Percentiles rank a stretch among this genome's conserved stretches.
These are phyloP conservation scores for Lineolata rhizophorae DNA, from an alignment of 495 filamentous ascomycete genomes.

Conservation along the genomic window DNA sequence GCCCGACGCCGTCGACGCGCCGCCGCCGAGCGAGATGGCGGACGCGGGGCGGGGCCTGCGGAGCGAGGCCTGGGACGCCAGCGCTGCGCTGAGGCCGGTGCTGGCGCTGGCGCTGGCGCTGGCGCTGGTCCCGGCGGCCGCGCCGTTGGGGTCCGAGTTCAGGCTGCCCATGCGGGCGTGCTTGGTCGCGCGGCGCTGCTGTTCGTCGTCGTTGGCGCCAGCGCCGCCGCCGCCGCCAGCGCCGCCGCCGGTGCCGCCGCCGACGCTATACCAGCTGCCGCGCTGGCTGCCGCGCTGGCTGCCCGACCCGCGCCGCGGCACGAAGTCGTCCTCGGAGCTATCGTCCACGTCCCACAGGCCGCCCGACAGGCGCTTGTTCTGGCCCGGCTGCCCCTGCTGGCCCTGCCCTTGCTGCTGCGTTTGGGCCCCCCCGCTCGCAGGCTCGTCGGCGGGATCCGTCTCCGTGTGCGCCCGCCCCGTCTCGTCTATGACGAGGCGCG, in stretches of 20 bases:
- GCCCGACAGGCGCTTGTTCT: not conserved
- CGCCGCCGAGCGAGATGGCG: too few species aligned
- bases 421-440: too few species aligned
- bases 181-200: not conserved
- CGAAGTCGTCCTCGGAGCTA: not conserved
- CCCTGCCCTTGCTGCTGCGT: not conserved
- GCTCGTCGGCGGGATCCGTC: constrained; percentile 9
- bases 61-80: not conserved
- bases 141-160: not conserved
- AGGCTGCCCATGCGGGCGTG: constrained; percentile 1
- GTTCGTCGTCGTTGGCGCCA: too few species aligned
- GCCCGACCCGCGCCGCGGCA: not conserved
- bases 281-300: not conserved
- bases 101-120: too few species aligned
- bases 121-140: not conserved
- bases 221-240: too few species aligned
- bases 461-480: constrained; percentile 18
- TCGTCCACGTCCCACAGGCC: not conserved
- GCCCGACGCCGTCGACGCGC: too few species aligned
- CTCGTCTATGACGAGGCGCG: constrained; percentile 18
- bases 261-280: not conserved
- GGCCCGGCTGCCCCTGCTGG: not conserved
- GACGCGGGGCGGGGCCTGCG: not conserved
- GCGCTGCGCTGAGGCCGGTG: not conserved
- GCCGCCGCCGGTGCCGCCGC: too few species aligned